These are phyloP conservation scores for Cladobotryum protrusum DNA, from an alignment of 2,329 filamentous ascomycete species.

Conservation along the genomic window DNA sequence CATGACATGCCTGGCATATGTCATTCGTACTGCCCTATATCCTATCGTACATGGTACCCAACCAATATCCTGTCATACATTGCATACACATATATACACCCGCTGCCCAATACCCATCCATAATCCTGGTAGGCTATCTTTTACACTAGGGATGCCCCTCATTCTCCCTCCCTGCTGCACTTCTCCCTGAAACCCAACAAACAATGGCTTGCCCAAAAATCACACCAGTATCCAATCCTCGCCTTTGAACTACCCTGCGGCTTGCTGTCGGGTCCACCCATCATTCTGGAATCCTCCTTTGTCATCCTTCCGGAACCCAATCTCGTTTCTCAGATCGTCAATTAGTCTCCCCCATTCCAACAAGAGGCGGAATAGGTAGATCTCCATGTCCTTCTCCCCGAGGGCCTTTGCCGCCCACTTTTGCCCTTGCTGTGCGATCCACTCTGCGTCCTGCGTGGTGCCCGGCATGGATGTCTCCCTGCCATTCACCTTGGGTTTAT, in stretches of 20 bases:
- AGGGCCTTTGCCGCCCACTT: conserved; percentile 60
- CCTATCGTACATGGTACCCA: no score
- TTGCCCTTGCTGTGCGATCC: conserved; percentile 60
- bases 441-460: conserved; percentile 47
- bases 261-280: conserved; percentile 22
- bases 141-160: no score
- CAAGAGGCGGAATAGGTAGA: conserved; percentile 72
- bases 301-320: conserved; percentile 29
- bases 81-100: no score
- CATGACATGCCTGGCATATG: no score
- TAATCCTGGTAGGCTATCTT: no score
- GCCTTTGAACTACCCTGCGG: not conserved
- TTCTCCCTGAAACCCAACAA: no score
- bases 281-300: conserved; percentile 25
- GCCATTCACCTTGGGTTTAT: conserved; percentile 36
- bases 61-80: no score
- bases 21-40: no score
- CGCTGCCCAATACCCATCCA: no score
- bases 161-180: no score
- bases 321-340: conserved; percentile 51
- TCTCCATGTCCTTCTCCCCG: conserved; percentile 68
- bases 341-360: conserved; percentile 70
- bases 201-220: no score
- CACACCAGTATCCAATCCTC: no score
- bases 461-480: conserved; percentile 41